These are phyloP conservation scores for Phascolomyces articulosus DNA, from an alignment of 371 early-diverging fungal genomes.

Conservation along the genomic window DNA sequence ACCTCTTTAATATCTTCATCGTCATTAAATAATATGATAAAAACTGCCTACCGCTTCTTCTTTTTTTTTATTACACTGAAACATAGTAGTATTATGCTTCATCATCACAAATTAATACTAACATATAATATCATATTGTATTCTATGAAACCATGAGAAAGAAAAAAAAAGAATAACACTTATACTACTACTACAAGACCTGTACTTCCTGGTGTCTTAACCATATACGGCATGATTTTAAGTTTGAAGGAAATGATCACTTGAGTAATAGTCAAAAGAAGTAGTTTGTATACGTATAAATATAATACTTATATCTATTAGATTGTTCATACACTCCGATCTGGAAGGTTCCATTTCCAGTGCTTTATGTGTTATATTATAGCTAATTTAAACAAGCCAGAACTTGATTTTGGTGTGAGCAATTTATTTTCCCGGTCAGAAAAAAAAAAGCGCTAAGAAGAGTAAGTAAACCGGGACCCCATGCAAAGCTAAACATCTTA, in stretches of 20 bases:
- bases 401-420: neutral
- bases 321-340: constrained; percentile 2
- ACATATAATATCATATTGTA: too few species aligned
- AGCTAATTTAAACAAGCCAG: neutral
- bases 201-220: constrained; percentile 1
- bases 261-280: neutral
- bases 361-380: too few species aligned
- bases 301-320: too few species aligned
- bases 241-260: neutral
- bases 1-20: too few species aligned
- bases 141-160: neutral
- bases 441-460: neutral
- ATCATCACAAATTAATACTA: too few species aligned
- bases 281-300: too few species aligned
- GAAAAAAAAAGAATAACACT: neutral
- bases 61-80: too few species aligned
- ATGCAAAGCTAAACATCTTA: neutral
- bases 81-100: too few species aligned
- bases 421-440: neutral
- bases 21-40: too few species aligned
- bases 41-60: too few species aligned
- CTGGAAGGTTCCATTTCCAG: constrained; percentile 5
- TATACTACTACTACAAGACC: too few species aligned
- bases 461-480: neutral
- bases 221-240: neutral